Evolutionary conservation across 2,329 filamentous ascomycete genomes (phyloP), one percentile per base, ranked within the genome.

Genomic region (Clonostachys byssicola): DNA sequence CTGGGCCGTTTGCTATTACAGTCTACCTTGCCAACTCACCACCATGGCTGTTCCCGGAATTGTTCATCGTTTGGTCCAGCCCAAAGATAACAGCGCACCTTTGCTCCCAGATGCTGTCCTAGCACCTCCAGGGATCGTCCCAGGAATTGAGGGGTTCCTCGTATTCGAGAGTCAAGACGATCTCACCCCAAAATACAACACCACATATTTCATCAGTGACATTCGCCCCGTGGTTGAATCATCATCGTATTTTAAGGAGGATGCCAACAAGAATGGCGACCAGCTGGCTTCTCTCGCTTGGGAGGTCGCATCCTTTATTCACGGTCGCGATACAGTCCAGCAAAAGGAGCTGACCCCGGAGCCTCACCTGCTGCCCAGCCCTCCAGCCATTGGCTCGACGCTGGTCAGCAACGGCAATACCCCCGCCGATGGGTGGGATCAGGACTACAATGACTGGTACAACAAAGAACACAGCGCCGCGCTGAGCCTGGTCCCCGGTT

Each of bases 371-470:
- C 36, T 30, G 18, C 41, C 13, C 17, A 35, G 2, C 16, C 44
- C 12, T 42, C 36, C 49, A 12, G 44, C 38, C 6, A 6, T 34
- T 3, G 47, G 44, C 13, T 51, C 49, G 3, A 38, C 42, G 10
- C 23, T 52, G 33, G 47, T 52, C 10, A 41, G 17, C 34, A 52
- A 53, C 46, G 51, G 49, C 13, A 35, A 10, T 6, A 53, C 51
- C 3, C 51, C 51, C 9, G 6, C 35, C 9, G 46, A 47, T 12
- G 51, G 44, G 5, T 45, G 43, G 36, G 51, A 49, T 10, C 18
- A 48, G 10, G 49, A 53, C 34, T 53, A 51, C 33, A 34, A 51
- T 38, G 49, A 40, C 14, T 53, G 51, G 51, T 53, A 53, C 34
- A 41, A 50, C 36, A 18, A 46, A 18, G 49, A 53, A 43, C 51